Base-by-base conservation (phyloP, 208 protist species). In the Vickermania spadyakhi region DNA sequence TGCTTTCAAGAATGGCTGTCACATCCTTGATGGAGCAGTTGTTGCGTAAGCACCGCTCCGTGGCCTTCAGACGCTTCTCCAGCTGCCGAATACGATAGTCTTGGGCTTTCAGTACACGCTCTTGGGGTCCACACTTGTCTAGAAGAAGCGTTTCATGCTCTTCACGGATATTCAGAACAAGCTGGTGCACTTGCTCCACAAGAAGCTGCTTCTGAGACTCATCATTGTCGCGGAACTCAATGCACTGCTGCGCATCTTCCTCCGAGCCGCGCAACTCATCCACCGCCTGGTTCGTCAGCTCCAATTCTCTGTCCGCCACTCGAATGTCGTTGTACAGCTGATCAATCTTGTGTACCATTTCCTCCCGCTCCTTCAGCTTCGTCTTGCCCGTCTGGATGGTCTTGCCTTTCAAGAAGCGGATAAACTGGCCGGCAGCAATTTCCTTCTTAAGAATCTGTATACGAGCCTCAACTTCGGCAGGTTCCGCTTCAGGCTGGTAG, bases 21-120 rank as follows among this genome's bases (percentile, higher is more conserved):
- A 89, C 83, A 31, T 81, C 74, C 23, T 64, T 68, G 31, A 61
- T 77, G 7, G 90, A 68, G 45, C 74, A 58, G 69, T 89, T 89
- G 52, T 77, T 79, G 36, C 73, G 28, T 14, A 93, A 73, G 0
- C 80, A 75, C 58, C 62, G 64, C 3, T 93, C 70, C 41, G 90
- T 75, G 22, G 70, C 66, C 67, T 81, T 79, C 0, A 86, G 66
- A 25, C 86, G 80, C 54, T 66, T 72, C 42, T 89, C 83, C 29
- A 93, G 69, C 62, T 93, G 83, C 1, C 71, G 72, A 56, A 93
- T 68, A 42, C 86, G 86, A 59, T 86, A 91, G 31, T 93, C 83
- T 66, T 93, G 86, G 30, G 86, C 83, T 64, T 93, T 93, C 18
- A 93, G 75, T n/a, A 93, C 79, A 5, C 83, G 77, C 52, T 93